Evolutionary conservation across 2,329 filamentous ascomycete species (phyloP), one percentile per base, ranked within the genome.

Genomic region (Aspergillus ochraceoroseus): DNA sequence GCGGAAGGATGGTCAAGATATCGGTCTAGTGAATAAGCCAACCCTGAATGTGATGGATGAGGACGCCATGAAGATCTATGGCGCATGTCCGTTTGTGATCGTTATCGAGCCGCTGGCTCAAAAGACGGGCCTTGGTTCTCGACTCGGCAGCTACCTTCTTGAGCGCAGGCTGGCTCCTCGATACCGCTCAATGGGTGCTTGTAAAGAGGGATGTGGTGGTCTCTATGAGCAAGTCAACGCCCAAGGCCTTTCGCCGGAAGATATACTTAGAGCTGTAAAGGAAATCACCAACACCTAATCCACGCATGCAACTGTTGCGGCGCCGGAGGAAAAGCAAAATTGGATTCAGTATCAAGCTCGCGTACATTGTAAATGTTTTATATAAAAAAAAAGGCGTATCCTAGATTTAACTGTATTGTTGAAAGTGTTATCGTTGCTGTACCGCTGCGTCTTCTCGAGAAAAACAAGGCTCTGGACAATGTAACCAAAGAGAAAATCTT

Each of bases 11-110:
- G 64, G 64, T 19, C 43, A 66, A 0, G 61, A 66, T 32, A 51
- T 67, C 2, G 64, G 64, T 36, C 47, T 67, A 19, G 49, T 67
- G 43, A 67, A 67, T 53, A 67, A 67, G 43, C 55, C 62, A 1
- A 66, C 64, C 1, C 53, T 67, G 7, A 67, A 66, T 36, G 46
- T 62, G 1, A 60, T 66, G 11, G 64, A 67, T 26, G 63, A 66
- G 36, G 61, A 66, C 2, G 56, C 63, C 7, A 61, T 66, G 38
- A 53, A 55, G 42, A 44, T 53, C n/a, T 66, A 63, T 38, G 64
- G 64, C 17, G 58, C 61, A 1, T 47, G 52, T 1, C 57, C 59
- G 8, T 67, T 67, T 40, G 61, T 67, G 4, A 30, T 67, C 12
- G 62, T 65, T 2, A 52, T 65, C 5, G 64, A 67, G 47, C 63